Percentiles rank a stretch among this genome's conserved stretches.
phyloP scores from a whole-genome alignment of 2,329 filamentous ascomycete species.

The Metarhizium robertsii region DNA sequence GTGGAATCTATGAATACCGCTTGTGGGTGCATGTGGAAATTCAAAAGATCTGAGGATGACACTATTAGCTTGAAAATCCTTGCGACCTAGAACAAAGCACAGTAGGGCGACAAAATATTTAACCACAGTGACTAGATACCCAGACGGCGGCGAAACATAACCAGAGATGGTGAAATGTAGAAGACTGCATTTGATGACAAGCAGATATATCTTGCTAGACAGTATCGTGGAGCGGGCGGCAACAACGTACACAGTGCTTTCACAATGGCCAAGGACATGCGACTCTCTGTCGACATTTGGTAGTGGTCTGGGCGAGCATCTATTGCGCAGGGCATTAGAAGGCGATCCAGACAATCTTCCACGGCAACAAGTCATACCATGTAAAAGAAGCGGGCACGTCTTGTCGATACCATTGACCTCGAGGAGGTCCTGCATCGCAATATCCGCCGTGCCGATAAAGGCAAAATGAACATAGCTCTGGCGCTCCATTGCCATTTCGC shows the following conservation, averaged over 20 bases:
- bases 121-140: background rate
- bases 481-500: conserved; percentile 66
- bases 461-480: conserved; percentile 74
- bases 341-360: background rate
- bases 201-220: background rate
- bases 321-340: conserved; percentile 20
- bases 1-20: conserved; percentile 65
- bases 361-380: conserved; percentile 31
- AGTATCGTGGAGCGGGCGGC: background rate
- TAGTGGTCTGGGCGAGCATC: conserved; percentile 71
- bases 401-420: conserved; percentile 71
- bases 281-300: conserved; percentile 57
- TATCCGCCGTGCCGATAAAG: conserved; percentile 63
- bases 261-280: conserved; percentile 55
- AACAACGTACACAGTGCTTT: conserved; percentile 50
- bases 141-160: background rate
- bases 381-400: conserved; percentile 55
- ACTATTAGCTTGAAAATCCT: background rate
- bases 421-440: conserved; percentile 60
- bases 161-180: background rate
- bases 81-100: background rate
- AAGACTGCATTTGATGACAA: background rate
- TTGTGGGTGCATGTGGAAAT: conserved; percentile 67
- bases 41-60: conserved; percentile 46
- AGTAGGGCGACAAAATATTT: background rate